Conservation (phyloP, 1,284 basidiomycete species). For the Cystobasidium sp. region DNA sequence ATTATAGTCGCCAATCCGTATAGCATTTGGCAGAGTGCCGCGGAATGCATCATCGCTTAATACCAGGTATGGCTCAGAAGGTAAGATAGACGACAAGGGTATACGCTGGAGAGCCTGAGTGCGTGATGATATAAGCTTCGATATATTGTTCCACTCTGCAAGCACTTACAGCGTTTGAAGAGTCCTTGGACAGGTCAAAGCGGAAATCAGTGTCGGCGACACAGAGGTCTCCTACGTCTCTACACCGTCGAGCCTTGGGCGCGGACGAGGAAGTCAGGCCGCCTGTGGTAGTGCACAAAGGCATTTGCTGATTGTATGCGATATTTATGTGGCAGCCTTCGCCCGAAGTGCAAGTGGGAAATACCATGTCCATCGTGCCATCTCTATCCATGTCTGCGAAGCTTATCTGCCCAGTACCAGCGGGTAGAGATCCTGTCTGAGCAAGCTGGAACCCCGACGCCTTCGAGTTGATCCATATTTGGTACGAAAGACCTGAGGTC, state of each 20-base stretch:
- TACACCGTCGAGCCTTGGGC: conserved; percentile 61
- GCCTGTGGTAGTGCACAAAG: conserved; percentile 65
- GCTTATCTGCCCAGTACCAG: conserved; percentile 72
- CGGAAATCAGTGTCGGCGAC: conserved; percentile 76
- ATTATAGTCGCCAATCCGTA: conserved; percentile 88
- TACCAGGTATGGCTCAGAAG: conserved; percentile 64
- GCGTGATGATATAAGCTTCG: background rate
- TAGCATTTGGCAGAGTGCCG: conserved; percentile 70
- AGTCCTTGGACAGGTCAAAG: conserved; percentile 66
- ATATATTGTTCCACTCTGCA: too few species aligned
- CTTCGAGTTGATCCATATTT: conserved; percentile 90
- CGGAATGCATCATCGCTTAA: conserved; percentile 66
- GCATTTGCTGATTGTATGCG: conserved; percentile 89
- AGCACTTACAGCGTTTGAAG: conserved; percentile 40
- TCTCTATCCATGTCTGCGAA: conserved; percentile 96
- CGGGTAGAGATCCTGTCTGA: conserved; percentile 71
- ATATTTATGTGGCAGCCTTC: conserved; percentile 83
- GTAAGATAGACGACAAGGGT: conserved; percentile 68
- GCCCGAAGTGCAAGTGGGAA: conserved; percentile 77
- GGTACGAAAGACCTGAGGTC: conserved; percentile 65
- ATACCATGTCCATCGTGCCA: conserved; percentile 93
- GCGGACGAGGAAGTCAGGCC: conserved; percentile 28
- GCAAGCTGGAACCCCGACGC: conserved; percentile 73
- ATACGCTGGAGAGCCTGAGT: conserved; percentile 70
- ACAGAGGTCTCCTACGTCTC: conserved; percentile 80